Evolutionary conservation across 148 eudicot species (phyloP).

Genomic region (Simmondsia chinensis): DNA sequence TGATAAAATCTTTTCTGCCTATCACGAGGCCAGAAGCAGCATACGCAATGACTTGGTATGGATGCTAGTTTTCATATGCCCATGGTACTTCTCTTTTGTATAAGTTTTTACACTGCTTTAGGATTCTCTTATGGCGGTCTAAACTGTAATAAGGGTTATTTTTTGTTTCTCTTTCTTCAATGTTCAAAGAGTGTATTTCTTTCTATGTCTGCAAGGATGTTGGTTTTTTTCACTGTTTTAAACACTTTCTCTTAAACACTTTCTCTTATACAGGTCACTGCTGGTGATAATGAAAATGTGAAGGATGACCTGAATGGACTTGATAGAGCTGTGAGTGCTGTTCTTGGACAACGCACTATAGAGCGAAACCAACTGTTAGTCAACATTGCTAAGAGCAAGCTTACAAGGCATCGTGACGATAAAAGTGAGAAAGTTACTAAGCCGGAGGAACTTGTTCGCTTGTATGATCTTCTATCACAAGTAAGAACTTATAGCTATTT

Average conservation of each 20-base stretch:
- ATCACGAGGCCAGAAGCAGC: conserved; percentile 81
- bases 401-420: conserved; percentile 62
- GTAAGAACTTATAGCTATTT: conserved; percentile 21
- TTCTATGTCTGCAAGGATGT: no score
- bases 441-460: conserved; percentile 93
- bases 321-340: conserved; percentile 89
- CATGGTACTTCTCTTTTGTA: background rate
- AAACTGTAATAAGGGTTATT: no score
- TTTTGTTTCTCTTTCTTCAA: no score
- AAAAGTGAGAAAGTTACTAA: conserved; percentile 74
- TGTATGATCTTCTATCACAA: conserved; percentile 81
- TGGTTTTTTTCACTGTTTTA: background rate
- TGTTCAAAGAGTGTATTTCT: no score
- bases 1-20: conserved; percentile 79
- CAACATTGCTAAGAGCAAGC: conserved; percentile 75
- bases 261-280: conserved; percentile 44
- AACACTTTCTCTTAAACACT: conserved; percentile 1
- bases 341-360: conserved; percentile 75
- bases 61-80: background rate
- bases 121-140: background rate
- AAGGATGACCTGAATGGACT: conserved; percentile 93
- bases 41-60: conserved; percentile 86
- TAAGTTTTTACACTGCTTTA: background rate
- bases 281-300: conserved; percentile 76
- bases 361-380: conserved; percentile 87